A percentile compares a stretch with the other conserved stretches of the same genome.
phyloP scores from a whole-genome alignment of 768 basidiomycete genomes.

The Russula abietina region DNA sequence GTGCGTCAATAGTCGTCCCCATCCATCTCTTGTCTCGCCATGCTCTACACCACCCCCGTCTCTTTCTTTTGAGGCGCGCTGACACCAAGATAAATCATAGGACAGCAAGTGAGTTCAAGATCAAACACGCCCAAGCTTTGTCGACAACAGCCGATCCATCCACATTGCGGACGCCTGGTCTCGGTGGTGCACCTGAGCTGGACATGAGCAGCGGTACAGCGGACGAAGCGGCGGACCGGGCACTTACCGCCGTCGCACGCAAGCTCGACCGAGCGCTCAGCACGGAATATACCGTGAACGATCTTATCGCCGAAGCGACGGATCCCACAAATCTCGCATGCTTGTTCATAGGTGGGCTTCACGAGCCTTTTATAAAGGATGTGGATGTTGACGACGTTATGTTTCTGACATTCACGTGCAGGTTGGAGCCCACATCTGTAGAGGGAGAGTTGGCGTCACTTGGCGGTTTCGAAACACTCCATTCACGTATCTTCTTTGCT shows the following conservation, averaged over 20 bases:
- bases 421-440: conserved; percentile 41
- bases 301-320: conserved; percentile 83
- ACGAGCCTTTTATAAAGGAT: background rate
- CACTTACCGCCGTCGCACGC: conserved; percentile 67
- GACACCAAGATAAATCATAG: conserved; percentile 34
- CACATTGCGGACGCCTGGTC: conserved; percentile 30
- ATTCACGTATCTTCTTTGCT: background rate
- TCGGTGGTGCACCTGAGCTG: conserved; percentile 40
- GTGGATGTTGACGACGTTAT: background rate
- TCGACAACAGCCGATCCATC: conserved; percentile 27
- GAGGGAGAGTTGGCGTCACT: too few relatives aligned
- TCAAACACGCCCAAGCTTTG: conserved; percentile 53
- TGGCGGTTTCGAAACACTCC: background rate
- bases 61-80: background rate
- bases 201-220: conserved; percentile 61
- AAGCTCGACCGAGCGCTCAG: conserved; percentile 84
- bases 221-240: conserved; percentile 87
- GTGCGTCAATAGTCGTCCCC: conserved; percentile 38
- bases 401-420: conserved; percentile 23
- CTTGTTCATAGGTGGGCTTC: conserved; percentile 65
- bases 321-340: conserved; percentile 66
- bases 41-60: background rate
- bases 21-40: background rate
- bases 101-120: conserved; percentile 73
- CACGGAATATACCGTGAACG: conserved; percentile 90